Percentiles rank a stretch among this genome's conserved stretches.
Conservation (phyloP, 352 stramenopile genomes). For the Sclerospora graminicola region DNA sequence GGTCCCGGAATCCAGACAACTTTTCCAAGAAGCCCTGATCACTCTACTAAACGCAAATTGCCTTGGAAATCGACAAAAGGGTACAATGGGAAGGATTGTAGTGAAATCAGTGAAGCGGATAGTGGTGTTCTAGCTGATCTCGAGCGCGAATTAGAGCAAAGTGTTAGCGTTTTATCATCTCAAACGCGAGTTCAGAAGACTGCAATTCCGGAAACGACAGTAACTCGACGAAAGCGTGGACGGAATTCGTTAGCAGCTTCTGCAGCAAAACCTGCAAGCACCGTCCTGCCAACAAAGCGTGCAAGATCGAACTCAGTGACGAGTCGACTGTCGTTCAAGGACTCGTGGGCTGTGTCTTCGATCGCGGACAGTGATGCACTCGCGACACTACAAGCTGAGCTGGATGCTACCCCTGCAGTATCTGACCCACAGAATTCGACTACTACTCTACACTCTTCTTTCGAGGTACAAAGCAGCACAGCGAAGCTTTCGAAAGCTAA, state of each 20-base stretch:
- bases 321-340: conserved; percentile 7
- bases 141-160: conserved; percentile 34
- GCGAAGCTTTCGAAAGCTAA: conserved; percentile 1
- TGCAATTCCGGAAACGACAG: background rate
- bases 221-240: conserved; percentile 3
- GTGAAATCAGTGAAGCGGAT: conserved; percentile 15
- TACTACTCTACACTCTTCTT: background rate
- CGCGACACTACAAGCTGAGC: conserved; percentile 21
- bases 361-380: conserved; percentile 21
- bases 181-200: conserved; percentile 1
- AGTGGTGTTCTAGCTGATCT: conserved; percentile 32
- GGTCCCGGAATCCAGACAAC: conserved; percentile 18
- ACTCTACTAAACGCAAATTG: background rate
- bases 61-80: background rate
- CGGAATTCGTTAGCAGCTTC: background rate
- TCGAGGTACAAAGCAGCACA: background rate
- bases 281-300: conserved; percentile 1
- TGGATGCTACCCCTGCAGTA: conserved; percentile 11
- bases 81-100: background rate
- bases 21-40: conserved; percentile 6
- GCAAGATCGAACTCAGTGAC: conserved; percentile 4
- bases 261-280: background rate
- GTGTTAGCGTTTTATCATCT: conserved; percentile 3
- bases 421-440: background rate
- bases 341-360: conserved; percentile 15